Evolutionary conservation across 371 early-diverging fungal genomes (phyloP).

Genomic region (Mucor velutinosus): DNA sequence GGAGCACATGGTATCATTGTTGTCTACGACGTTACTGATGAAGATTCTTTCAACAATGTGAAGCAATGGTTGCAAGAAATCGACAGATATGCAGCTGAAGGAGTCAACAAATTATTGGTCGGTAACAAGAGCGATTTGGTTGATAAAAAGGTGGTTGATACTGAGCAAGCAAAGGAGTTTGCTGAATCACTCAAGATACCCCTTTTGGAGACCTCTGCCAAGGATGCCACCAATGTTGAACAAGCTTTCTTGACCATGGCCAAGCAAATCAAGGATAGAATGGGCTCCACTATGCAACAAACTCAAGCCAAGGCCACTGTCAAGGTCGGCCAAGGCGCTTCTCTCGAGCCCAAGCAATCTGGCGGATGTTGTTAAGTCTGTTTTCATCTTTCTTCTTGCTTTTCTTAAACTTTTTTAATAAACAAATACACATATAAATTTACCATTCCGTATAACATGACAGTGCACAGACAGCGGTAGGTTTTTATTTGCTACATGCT

Average conservation of each 20-base stretch:
- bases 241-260: constrained; percentile 97
- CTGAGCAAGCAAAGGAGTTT: constrained; percentile 80
- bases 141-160: constrained; percentile 84
- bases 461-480: neutral
- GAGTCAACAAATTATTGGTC: constrained; percentile 95
- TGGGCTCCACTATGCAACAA: constrained; percentile 37
- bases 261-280: constrained; percentile 80
- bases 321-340: constrained; percentile 52
- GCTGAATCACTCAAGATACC: constrained; percentile 85
- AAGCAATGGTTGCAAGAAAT: constrained; percentile 98
- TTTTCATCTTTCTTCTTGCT: neutral
- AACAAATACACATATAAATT: constrained; percentile 4
- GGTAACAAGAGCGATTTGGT: constrained; percentile 99
- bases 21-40: constrained; percentile 98
- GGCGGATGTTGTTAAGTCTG: constrained; percentile 55
- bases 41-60: constrained; percentile 90
- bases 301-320: constrained; percentile 51
- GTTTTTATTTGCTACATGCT: neutral
- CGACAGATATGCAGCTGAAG: constrained; percentile 63
- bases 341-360: constrained; percentile 52
- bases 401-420: neutral
- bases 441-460: neutral
- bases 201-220: constrained; percentile 95
- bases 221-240: constrained; percentile 93
- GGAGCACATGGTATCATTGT: constrained; percentile 99